Percentiles rank a stretch among this genome's conserved stretches.
phyloP scores from a whole-genome alignment of 1,284 basidiomycete species.

The Fomitopsis schrenkii region DNA sequence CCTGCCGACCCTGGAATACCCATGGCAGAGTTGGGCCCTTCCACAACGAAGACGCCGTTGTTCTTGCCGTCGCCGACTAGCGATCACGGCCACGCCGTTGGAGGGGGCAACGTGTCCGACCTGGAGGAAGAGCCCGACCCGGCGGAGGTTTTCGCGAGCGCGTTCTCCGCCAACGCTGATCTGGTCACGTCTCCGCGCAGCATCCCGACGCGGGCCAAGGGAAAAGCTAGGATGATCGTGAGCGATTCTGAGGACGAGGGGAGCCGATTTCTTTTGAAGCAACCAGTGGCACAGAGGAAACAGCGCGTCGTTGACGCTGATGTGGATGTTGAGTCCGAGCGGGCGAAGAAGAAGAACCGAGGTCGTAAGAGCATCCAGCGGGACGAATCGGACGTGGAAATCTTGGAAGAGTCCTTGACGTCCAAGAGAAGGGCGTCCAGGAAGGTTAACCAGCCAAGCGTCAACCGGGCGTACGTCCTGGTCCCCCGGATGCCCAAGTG shows the following conservation, averaged over 20 bases:
- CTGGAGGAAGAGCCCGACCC: background rate
- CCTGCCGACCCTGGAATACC: background rate
- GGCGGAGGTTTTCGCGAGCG: background rate
- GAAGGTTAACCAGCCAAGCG: background rate
- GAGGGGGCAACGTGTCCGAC: background rate
- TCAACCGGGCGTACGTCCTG: conserved; percentile 5
- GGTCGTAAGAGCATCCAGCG: background rate
- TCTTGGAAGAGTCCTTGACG: background rate
- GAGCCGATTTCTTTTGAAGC: background rate
- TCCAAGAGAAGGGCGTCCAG: background rate
- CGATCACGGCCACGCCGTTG: conserved; percentile 1
- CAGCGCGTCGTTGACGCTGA: background rate
- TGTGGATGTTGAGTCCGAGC: background rate
- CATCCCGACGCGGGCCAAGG: background rate
- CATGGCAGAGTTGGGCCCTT: background rate
- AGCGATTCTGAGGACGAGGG: background rate
- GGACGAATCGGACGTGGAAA: background rate
- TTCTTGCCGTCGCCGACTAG: conserved; percentile 21
- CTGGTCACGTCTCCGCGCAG: background rate
- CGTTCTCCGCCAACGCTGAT: background rate
- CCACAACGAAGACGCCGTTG: conserved; percentile 11
- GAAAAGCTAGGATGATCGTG: conserved; percentile 2
- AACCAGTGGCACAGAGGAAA: background rate
- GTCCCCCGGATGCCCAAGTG: conserved; percentile 23
- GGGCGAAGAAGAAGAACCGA: background rate